Conservation (phyloP, 495 filamentous ascomycete species). For the Cercophora sp. region DNA sequence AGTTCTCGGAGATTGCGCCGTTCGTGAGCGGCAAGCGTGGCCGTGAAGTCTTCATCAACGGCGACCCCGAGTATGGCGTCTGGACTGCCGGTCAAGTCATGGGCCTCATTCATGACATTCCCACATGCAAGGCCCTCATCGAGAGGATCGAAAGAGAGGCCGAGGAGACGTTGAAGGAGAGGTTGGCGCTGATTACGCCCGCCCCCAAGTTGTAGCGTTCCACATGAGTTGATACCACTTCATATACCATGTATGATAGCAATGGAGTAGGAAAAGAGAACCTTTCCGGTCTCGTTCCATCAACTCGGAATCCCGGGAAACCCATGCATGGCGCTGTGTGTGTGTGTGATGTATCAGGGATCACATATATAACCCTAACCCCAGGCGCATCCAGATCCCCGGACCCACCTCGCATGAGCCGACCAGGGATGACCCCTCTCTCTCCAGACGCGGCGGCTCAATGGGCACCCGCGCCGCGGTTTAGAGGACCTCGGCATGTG, state of each 20-base stretch:
- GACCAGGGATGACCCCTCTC: constrained; percentile 10
- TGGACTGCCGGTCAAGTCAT: constrained; percentile 66
- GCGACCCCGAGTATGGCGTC: constrained; percentile 84
- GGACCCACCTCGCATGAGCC: constrained; percentile 3
- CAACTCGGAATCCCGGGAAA: background rate
- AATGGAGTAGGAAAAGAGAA: too few species aligned
- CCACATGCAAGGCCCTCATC: constrained; percentile 53
- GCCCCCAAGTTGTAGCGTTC: constrained; percentile 38
- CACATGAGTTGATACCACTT: background rate
- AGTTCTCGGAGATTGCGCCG: constrained; percentile 87
- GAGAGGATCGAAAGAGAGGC: constrained; percentile 59
- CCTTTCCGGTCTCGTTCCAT: too few species aligned
- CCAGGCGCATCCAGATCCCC: background rate
- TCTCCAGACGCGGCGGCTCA: background rate
- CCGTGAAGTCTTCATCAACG: constrained; percentile 84
- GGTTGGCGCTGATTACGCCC: constrained; percentile 33
- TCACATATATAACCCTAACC: constrained; percentile 26
- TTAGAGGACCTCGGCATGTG: constrained; percentile 29
- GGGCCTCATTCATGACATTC: constrained; percentile 63
- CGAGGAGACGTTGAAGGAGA: constrained; percentile 48
- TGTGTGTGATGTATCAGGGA: too few species aligned
- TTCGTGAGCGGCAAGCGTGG: constrained; percentile 91
- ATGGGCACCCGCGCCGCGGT: too few species aligned
- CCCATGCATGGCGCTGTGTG: too few species aligned
- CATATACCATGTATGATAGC: background rate